These are phyloP conservation scores for Erigeron canadensis DNA, from an alignment of 129 eudicot species.

Conservation along the genomic window DNA sequence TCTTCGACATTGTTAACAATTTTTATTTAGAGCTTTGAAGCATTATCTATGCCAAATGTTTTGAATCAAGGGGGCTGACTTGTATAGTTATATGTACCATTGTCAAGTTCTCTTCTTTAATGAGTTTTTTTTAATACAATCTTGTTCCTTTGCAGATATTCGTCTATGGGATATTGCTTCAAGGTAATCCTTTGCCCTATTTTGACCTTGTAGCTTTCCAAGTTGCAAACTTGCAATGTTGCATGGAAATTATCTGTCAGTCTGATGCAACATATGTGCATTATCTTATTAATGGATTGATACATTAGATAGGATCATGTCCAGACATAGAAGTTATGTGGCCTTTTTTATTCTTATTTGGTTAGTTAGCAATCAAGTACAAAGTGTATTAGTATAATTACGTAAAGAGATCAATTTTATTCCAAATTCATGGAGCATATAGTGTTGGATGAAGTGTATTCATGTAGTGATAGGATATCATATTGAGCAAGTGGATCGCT, in stretches of 20 bases:
- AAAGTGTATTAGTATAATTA: too few species aligned
- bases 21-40: too few species aligned
- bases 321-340: neutral
- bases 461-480: neutral
- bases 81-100: too few species aligned
- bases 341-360: neutral
- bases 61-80: too few species aligned
- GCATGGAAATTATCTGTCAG: neutral
- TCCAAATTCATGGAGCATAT: neutral
- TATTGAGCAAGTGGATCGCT: neutral
- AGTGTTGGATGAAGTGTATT: neutral
- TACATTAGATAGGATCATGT: neutral
- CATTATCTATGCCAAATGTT: too few species aligned
- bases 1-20: too few species aligned
- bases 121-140: too few species aligned
- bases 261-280: neutral
- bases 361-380: too few species aligned
- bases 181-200: slow-evolving; percentile 47
- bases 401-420: neutral
- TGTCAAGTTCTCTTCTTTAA: neutral
- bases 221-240: too few species aligned
- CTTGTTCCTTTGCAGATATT: slow-evolving; percentile 61
- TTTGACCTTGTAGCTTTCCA: slow-evolving; percentile 17
- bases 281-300: neutral
- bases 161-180: slow-evolving; percentile 97